Evolutionary conservation across 1,284 basidiomycete species (phyloP).

Genomic region (Ustilago trichophora): DNA sequence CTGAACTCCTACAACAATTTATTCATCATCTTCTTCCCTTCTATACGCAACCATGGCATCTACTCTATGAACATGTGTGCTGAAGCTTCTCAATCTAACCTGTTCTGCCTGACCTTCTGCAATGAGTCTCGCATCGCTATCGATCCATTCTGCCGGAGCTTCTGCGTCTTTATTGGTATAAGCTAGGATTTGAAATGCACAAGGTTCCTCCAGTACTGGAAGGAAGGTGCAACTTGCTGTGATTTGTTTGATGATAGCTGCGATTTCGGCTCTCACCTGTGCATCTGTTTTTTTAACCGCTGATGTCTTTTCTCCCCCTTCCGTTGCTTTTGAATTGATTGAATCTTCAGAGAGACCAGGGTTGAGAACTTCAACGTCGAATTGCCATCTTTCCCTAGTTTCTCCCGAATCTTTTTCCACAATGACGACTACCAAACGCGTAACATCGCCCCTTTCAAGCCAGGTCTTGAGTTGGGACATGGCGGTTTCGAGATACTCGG

Average conservation of each 20-base stretch:
- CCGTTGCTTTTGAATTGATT: neutral
- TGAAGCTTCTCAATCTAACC: constrained; percentile 73
- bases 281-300: constrained; percentile 76
- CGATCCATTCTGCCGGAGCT: constrained; percentile 89
- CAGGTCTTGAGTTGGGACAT: constrained; percentile 78
- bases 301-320: constrained; percentile 41
- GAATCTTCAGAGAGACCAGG: constrained; percentile 3
- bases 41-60: constrained; percentile 68
- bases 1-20: constrained; percentile 1
- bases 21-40: constrained; percentile 65
- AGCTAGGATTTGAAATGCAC: constrained; percentile 88
- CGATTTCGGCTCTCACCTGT: constrained; percentile 95
- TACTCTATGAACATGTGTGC: constrained; percentile 67
- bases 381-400: constrained; percentile 96
- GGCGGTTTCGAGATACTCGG: constrained; percentile 91
- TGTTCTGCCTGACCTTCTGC: constrained; percentile 95
- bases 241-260: constrained; percentile 97
- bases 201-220: constrained; percentile 92
- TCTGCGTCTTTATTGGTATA: constrained; percentile 78
- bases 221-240: constrained; percentile 94
- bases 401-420: constrained; percentile 91
- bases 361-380: constrained; percentile 84
- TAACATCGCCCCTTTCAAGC: constrained; percentile 88
- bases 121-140: constrained; percentile 92
- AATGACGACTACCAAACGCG: constrained; percentile 92